phyloP scores from a whole-genome alignment of 306 rosid species.

The Pueraria montana region DNA sequence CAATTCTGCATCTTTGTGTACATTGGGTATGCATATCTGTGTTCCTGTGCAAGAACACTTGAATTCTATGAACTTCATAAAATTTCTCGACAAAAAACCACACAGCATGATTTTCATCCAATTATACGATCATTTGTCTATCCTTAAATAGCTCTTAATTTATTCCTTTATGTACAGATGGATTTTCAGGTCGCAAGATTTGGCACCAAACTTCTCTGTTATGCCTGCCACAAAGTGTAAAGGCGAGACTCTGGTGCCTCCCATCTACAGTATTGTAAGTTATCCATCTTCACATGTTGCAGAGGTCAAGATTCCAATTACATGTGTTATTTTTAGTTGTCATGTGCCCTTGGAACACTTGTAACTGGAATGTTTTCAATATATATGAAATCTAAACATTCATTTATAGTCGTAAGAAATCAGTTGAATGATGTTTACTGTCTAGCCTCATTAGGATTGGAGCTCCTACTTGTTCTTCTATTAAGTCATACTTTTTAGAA shows the following conservation, averaged over 20 bases:
- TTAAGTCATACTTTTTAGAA: slow-evolving; percentile 10
- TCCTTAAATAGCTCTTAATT: slow-evolving; percentile 13
- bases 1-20: slow-evolving; percentile 87
- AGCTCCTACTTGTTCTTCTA: neutral
- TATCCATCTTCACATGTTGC: slow-evolving; percentile 28
- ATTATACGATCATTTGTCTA: slow-evolving; percentile 4
- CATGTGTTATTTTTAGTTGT: neutral
- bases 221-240: slow-evolving; percentile 76
- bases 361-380: slow-evolving; percentile 17
- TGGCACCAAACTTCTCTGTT: slow-evolving; percentile 88
- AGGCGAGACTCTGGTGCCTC: slow-evolving; percentile 72
- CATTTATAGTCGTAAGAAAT: neutral
- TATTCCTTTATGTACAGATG: slow-evolving; percentile 68
- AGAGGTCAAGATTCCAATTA: slow-evolving; percentile 19
- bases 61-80: slow-evolving; percentile 26
- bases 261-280: slow-evolving; percentile 88
- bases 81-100: neutral
- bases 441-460: slow-evolving; percentile 4
- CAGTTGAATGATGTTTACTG: slow-evolving; percentile 2
- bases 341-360: slow-evolving; percentile 14
- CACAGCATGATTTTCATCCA: neutral
- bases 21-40: slow-evolving; percentile 77
- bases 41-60: slow-evolving; percentile 30
- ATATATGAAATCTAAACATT: slow-evolving; percentile 10
- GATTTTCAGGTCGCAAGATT: slow-evolving; percentile 91